Conservation (phyloP, 345 rosid genomes). For the Salix suchowensis region DNA sequence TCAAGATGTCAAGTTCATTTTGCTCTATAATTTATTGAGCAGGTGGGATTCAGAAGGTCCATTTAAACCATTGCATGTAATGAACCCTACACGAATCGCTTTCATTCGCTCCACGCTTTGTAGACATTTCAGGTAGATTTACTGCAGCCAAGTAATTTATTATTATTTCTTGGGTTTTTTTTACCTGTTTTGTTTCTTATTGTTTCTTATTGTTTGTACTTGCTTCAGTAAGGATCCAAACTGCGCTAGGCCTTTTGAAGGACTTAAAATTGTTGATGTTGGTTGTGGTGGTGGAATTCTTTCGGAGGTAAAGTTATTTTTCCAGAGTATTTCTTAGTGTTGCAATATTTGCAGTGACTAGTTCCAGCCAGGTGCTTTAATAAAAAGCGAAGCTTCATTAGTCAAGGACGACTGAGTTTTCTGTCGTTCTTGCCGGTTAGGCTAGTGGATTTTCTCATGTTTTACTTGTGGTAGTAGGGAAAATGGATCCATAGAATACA, state of each 20-base stretch:
- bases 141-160: not conserved
- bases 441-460: no score
- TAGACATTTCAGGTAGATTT: conserved; percentile 62
- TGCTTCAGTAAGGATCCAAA: conserved; percentile 67
- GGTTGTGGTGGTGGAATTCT: conserved; percentile 98
- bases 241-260: conserved; percentile 74
- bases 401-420: no score
- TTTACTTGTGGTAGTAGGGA: no score
- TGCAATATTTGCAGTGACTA: not conserved
- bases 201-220: not conserved
- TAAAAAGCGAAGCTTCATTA: not conserved
- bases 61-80: conserved; percentile 71
- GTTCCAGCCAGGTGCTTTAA: not conserved
- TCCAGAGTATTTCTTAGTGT: not conserved
- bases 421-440: no score
- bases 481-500: no score
- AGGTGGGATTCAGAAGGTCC: conserved; percentile 98
- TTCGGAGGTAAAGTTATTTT: conserved; percentile 56
- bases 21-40: not conserved
- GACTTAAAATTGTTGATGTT: conserved; percentile 65
- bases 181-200: not conserved
- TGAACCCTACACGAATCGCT: conserved; percentile 87
- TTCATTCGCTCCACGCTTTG: conserved; percentile 90
- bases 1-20: not conserved
- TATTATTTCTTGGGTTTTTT: not conserved